Evolutionary conservation across 108 stramenopile genomes (phyloP).

Genomic region (Aurantiochytrium sp.): DNA sequence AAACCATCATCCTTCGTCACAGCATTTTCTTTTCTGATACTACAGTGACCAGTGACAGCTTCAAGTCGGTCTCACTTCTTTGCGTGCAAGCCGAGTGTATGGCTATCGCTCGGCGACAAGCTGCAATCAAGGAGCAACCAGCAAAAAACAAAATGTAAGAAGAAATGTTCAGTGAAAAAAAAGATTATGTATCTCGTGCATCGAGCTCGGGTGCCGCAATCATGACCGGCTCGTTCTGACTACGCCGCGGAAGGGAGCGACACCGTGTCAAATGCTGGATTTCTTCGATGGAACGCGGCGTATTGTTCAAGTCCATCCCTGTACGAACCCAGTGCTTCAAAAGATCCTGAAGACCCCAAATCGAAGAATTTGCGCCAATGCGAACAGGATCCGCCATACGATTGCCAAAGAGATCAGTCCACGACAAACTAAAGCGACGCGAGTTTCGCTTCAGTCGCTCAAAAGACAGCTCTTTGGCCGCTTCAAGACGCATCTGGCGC

Average conservation of each 20-base stretch:
- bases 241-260: not conserved
- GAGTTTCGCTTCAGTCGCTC: not conserved
- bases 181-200: not conserved
- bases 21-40: too few relatives aligned
- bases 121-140: not conserved
- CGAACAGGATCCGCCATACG: not conserved
- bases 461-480: not conserved
- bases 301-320: slow-evolving; percentile 1
- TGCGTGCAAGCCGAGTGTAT: too few relatives aligned
- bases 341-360: not conserved
- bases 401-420: not conserved
- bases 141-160: not conserved
- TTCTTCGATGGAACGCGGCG: not conserved
- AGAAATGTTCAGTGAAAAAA: not conserved
- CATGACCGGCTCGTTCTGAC: not conserved
- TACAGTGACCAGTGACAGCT: too few relatives aligned
- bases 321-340: not conserved
- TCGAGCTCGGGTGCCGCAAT: not conserved
- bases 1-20: too few relatives aligned
- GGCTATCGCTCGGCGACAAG: too few relatives aligned
- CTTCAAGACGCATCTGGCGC: slow-evolving; percentile 4
- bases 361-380: not conserved
- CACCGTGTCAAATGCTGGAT: not conserved
- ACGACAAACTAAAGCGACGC: not conserved
- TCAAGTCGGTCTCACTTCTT: too few relatives aligned